phyloP scores from a whole-genome alignment of 1,284 basidiomycete species.

The Naganishia albida region DNA sequence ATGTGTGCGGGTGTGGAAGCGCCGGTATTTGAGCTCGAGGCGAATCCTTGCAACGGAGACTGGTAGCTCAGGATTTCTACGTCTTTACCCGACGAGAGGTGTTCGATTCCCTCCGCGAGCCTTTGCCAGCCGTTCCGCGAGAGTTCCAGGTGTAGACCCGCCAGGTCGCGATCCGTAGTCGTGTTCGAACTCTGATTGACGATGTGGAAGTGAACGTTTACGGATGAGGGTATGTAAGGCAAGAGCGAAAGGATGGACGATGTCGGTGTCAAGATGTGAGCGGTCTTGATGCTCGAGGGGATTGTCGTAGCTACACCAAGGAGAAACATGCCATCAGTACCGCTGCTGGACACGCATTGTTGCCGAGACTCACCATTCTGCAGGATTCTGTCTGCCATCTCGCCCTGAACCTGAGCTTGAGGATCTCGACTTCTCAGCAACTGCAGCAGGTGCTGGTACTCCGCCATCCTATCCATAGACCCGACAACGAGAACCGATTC shows the following conservation, averaged over 20 bases:
- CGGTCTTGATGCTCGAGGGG: slow-evolving; percentile 43
- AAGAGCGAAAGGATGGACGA: slow-evolving; percentile 46
- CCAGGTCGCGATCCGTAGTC: slow-evolving; percentile 23
- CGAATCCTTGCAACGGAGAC: slow-evolving; percentile 34
- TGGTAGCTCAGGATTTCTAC: slow-evolving; percentile 31
- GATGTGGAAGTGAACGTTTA: slow-evolving; percentile 48
- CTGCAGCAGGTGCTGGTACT: slow-evolving; percentile 47
- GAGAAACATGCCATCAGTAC: neutral
- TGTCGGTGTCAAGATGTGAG: slow-evolving; percentile 52
- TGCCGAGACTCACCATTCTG: slow-evolving; percentile 54
- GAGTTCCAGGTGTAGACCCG: slow-evolving; percentile 36
- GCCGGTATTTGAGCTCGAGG: slow-evolving; percentile 39
- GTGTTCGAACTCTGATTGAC: slow-evolving; percentile 27
- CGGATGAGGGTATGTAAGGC: slow-evolving; percentile 46
- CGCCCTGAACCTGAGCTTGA: slow-evolving; percentile 41
- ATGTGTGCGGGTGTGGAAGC: slow-evolving; percentile 44
- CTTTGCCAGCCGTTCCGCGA: slow-evolving; percentile 21
- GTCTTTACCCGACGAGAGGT: neutral
- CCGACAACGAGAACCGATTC: slow-evolving; percentile 45
- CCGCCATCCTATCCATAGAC: slow-evolving; percentile 49
- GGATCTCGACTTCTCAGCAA: slow-evolving; percentile 38
- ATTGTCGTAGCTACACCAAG: slow-evolving; percentile 46
- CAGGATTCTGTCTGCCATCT: slow-evolving; percentile 53
- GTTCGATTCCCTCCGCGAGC: slow-evolving; percentile 24
- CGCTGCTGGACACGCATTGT: too few relatives aligned